These are phyloP conservation scores for Hippophae rhamnoides DNA, from an alignment of 306 rosid genomes.

Conservation along the genomic window DNA sequence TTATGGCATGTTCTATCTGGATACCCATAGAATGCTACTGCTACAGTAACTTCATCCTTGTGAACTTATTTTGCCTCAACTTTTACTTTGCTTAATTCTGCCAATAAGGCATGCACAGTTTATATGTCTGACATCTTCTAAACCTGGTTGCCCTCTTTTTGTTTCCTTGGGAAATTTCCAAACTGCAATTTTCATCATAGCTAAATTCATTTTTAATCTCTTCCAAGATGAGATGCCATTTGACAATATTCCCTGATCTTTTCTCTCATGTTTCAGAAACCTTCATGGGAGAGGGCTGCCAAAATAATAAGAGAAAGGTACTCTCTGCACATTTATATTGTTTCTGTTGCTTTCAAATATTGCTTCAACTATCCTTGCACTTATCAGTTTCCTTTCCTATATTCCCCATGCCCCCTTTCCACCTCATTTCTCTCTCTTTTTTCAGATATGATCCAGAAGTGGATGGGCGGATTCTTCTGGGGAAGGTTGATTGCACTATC, in stretches of 20 bases:
- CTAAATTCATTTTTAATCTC: constrained; percentile 5
- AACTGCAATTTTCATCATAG: neutral
- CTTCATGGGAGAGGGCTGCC: constrained; percentile 95
- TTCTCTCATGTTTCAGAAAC: constrained; percentile 57
- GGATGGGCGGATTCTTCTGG: constrained; percentile 82
- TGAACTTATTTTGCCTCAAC: no score
- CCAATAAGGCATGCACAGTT: no score
- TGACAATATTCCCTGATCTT: constrained; percentile 6
- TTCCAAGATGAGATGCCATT: constrained; percentile 9
- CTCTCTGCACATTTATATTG: constrained; percentile 16
- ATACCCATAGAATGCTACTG: no score
- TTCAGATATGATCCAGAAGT: constrained; percentile 85
- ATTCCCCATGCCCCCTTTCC: neutral
- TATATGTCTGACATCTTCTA: no score
- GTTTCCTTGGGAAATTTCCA: neutral
- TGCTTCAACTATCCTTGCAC: neutral
- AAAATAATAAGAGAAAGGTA: constrained; percentile 75
- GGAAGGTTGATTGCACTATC: constrained; percentile 76
- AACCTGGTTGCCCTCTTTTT: neutral
- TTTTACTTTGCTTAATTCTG: no score
- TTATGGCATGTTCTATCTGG: no score
- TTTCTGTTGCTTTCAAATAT: constrained; percentile 18
- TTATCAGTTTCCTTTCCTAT: constrained; percentile 10
- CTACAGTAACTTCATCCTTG: no score
- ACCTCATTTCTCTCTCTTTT: constrained; percentile 10